Evolutionary conservation across 1,284 basidiomycete species (phyloP).

Genomic region (Cryptococcus sp.): DNA sequence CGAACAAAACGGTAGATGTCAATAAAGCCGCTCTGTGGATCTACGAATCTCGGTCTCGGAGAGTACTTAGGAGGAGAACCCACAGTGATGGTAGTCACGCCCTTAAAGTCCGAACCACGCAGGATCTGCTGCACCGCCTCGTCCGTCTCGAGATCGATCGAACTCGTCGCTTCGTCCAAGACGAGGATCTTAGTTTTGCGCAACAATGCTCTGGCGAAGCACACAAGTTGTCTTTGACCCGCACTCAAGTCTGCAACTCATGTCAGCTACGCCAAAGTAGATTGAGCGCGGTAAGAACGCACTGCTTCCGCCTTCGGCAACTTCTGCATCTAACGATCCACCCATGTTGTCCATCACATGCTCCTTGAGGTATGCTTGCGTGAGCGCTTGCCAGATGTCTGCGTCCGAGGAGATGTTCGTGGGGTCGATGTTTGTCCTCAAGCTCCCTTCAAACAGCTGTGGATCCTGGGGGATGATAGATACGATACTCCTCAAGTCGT

Average conservation of each 20-base stretch:
- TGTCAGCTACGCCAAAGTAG: not conserved
- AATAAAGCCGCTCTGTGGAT: constrained; percentile 2
- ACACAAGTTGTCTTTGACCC: constrained; percentile 82
- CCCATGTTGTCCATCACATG: constrained; percentile 69
- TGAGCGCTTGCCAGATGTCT: constrained; percentile 79
- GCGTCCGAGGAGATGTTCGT: constrained; percentile 64
- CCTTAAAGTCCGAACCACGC: constrained; percentile 53
- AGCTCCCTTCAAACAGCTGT: constrained; percentile 80
- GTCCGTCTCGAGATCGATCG: constrained; percentile 87
- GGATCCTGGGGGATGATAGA: constrained; percentile 87
- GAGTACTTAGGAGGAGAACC: constrained; percentile 5
- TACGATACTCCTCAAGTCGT: constrained; percentile 65
- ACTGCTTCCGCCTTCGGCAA: constrained; percentile 73
- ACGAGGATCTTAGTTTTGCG: constrained; percentile 83
- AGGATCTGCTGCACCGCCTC: constrained; percentile 58
- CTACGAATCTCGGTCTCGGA: not conserved
- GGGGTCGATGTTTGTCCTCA: constrained; percentile 59
- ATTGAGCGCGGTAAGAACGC: constrained; percentile 6
- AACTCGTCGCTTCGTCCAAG: constrained; percentile 69
- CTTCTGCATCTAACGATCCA: constrained; percentile 71
- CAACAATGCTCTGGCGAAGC: constrained; percentile 76
- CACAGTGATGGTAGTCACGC: constrained; percentile 78
- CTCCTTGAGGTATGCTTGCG: constrained; percentile 62
- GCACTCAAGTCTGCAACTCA: constrained; percentile 64
- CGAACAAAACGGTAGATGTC: constrained; percentile 1